Evolutionary conservation across 768 basidiomycete genomes (phyloP).

Genomic region (Termitomyces sp.): DNA sequence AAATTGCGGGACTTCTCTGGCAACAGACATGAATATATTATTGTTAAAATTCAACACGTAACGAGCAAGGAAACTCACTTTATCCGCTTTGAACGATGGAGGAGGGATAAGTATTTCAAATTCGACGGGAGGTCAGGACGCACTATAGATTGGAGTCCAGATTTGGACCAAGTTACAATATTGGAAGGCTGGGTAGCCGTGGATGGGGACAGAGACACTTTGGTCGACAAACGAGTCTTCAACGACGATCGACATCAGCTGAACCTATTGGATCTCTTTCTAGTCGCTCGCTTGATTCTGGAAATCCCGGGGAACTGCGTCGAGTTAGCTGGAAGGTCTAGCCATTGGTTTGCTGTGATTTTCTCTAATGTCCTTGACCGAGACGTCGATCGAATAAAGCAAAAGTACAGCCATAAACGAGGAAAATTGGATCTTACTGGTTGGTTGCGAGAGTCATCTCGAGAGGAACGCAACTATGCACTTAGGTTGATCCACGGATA

Average conservation of each 20-base stretch:
- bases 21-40: constrained; percentile 2
- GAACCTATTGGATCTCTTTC: constrained; percentile 4
- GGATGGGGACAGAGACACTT: neutral
- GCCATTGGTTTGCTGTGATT: constrained; percentile 11
- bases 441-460: neutral
- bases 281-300: neutral
- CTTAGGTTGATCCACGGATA: neutral
- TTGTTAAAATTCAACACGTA: neutral
- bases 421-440: neutral
- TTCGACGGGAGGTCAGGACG: neutral
- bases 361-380: constrained; percentile 2
- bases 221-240: neutral
- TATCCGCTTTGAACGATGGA: constrained; percentile 3
- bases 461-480: neutral
- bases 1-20: neutral
- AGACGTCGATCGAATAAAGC: neutral
- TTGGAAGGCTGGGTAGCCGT: neutral
- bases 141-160: constrained; percentile 1
- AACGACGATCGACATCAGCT: neutral
- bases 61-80: constrained; percentile 1
- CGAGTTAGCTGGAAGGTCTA: neutral
- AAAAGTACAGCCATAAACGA: neutral
- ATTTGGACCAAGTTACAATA: neutral
- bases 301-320: neutral
- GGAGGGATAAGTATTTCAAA: neutral